Conservation (phyloP, 306 rosid genomes). For the Ormosia emarginata region DNA sequence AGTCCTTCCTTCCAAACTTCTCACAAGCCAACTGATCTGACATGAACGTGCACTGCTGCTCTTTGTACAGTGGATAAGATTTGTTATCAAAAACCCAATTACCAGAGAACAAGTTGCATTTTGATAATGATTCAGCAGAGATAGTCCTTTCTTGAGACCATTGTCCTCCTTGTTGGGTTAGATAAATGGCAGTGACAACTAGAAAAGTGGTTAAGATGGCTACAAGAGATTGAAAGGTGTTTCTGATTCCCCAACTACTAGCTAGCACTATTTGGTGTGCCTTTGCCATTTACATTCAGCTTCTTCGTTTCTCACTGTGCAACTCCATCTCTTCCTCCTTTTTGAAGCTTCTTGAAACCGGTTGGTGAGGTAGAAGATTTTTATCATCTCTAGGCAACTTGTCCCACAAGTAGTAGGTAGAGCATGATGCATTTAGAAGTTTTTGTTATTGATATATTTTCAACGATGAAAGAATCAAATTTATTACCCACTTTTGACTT, state of each 20-base stretch:
- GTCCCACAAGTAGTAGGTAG: conserved; percentile 35
- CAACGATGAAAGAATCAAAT: neutral
- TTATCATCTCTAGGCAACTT: conserved; percentile 20
- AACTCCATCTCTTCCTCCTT: conserved; percentile 1
- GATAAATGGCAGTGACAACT: conserved; percentile 46
- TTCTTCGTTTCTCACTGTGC: neutral
- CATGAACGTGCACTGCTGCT: conserved; percentile 59
- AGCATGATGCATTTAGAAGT: conserved; percentile 8
- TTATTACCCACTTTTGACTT: neutral
- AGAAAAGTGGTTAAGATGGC: conserved; percentile 43
- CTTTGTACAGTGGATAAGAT: conserved; percentile 69
- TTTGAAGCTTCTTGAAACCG: conserved; percentile 28
- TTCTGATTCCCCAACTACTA: conserved; percentile 48
- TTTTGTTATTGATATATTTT: neutral
- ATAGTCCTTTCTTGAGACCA: conserved; percentile 11
- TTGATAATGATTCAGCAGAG: neutral
- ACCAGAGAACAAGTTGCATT: conserved; percentile 60
- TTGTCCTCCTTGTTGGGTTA: conserved; percentile 43
- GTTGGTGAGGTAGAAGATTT: conserved; percentile 38
- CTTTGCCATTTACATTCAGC: conserved; percentile 32
- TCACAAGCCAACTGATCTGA: conserved; percentile 89
- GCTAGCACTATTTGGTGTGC: conserved; percentile 23
- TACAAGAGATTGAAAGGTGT: conserved; percentile 48
- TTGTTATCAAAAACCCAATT: conserved; percentile 72
- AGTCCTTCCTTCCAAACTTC: conserved; percentile 73